Base-by-base conservation (phyloP, 2,329 filamentous ascomycete species). In the Bipolaris victoriae region DNA sequence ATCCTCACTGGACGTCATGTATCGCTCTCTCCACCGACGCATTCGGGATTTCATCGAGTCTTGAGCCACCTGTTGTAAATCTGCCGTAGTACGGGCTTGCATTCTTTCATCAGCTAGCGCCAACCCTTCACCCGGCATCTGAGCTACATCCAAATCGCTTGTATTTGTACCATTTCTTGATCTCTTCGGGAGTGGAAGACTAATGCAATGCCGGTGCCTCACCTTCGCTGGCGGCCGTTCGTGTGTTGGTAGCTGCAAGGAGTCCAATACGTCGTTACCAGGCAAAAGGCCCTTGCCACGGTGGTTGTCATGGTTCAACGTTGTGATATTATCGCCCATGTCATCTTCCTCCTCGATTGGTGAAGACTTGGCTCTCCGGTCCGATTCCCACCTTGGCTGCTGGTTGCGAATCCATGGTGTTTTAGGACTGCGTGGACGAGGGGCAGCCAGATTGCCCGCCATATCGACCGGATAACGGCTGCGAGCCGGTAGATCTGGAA, bases 401-500 rank as follows among this genome's bases (percentile, higher is more conserved):
- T 58, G 55, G 7, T 62, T 50, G 7, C 49, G 49, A 2, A 62
- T 52, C 62, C 60, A 70, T 6, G 70, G 66, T 24, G 70, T 69
- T 41, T 65, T 69, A 3, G 70, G 71, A 36, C 70, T 72, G 41
- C 67, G 61, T 39, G 64, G 57, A 4, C 70, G 66, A n/a, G 66
- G 61, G 13, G 65, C 58, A 18, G 58, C 63, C 41, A 71, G 45
- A 39, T 54, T 67, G 22, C 53, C 62, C n/a, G 63, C 15, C 1
- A 61, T 36, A 10, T 22, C 37, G 3, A 54, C 46, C n/a, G 62
- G 63, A 18, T 48, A 49, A 35, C 65, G 56, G 35, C 54, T 55
- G 20, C 62, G 67, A 46, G 65, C 40, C 37, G 69, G 69, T 9
- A 72, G 45, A 35, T 65, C 52, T 33, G 64, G 62, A 2, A 69